Evolutionary conservation across 306 rosid genomes (phyloP), one percentile per base, ranked within the genome.

Genomic region (Chamaecrista fasciculata): DNA sequence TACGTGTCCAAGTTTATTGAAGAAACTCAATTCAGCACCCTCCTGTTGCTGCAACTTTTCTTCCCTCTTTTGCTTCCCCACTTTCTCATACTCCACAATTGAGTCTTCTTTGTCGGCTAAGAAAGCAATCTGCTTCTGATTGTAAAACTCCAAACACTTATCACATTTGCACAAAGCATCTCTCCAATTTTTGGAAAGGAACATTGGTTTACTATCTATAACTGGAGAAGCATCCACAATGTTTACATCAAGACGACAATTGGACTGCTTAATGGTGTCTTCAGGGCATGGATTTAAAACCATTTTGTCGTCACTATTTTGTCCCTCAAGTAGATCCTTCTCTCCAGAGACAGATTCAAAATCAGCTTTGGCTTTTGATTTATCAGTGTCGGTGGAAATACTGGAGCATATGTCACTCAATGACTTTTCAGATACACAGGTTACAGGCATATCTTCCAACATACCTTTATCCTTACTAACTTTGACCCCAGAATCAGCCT

Each of bases 121-220:
- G 82, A 91, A 95, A 70, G 77, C 62, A 42, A 87, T 77, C 66
- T 42, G 67, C 86, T 85, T 95, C 86, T 79, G 76, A 66, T 75
- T 73, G 77, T 84, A 95, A 76, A 69, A 78, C 19, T 71, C 84
- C 43, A 73, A 14, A 69, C 99, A 95, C 34, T 44, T 79, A 61
- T 73, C 84, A 76, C 99, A 95, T 78, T 82, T 85, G 89, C 99
- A 95, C 26, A 95, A 79, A 39, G 83, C 84, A 79, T 79, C 75
- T 79, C 96, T 83, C 99, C 99, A 95, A 52, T 51, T 89, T 83
- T 95, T 95, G 14, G 87, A 81, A 66, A 95, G 97, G 76, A 95
- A 95, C 81, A 89, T 77, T 33, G 97, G 82, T 76, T 87, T 91
- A 71, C 62, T 70, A 49, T 81, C 84, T 47, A 55, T 34, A 69